Evolutionary conservation across 2,329 filamentous ascomycete genomes (phyloP), one percentile per base, ranked within the genome.

Genomic region (Colletotrichum truncatum): DNA sequence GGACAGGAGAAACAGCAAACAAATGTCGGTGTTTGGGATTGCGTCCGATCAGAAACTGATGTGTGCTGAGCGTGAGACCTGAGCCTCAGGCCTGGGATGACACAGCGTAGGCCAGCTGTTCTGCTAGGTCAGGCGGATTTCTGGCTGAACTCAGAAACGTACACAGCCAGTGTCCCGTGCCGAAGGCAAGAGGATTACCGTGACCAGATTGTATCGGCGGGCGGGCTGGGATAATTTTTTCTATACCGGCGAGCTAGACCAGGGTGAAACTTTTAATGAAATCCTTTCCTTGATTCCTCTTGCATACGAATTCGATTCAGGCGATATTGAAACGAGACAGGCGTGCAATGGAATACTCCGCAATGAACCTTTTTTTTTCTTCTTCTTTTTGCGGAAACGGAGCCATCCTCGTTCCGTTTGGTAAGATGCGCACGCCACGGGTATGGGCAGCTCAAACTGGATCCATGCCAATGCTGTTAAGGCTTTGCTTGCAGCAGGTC

Each of bases 61-160:
- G 30, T 39, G 51, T 21, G 10, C n/a, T 45, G 34, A 16, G 21
- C 28, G 14, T 39, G 11, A 32, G 25, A 30, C 30, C 34, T 26
- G 32, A 30, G 43, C 43, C 32, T 43, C 10, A 45, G 21, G 26
- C 16, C 34, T 39, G 43, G 51, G 63, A 65, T 66, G 57, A 66
- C 57, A 62, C 51, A 34, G 26, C 62, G 41, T 51, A 43, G 57
- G 63, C 63, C 57, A 65, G 63, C 43, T 65, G 57, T 56, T 65
- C 63, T 45, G 25, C 53, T 55, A 28, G 32, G 34, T 28, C 28
- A 23, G 26, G n/a, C 41, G 45, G 21, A 36, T 34, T 43, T 41
- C 51, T 49, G 14, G 36, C 26, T 38, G 30, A 21, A 18, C 26
- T 39, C 36, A 14, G 43, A 63, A 43, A 66, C 36, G 7, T 18